Evolutionary conservation across 805 yeast genomes (phyloP), one percentile per base, ranked within the genome.

Genomic region (Allodekkera sacchari): DNA sequence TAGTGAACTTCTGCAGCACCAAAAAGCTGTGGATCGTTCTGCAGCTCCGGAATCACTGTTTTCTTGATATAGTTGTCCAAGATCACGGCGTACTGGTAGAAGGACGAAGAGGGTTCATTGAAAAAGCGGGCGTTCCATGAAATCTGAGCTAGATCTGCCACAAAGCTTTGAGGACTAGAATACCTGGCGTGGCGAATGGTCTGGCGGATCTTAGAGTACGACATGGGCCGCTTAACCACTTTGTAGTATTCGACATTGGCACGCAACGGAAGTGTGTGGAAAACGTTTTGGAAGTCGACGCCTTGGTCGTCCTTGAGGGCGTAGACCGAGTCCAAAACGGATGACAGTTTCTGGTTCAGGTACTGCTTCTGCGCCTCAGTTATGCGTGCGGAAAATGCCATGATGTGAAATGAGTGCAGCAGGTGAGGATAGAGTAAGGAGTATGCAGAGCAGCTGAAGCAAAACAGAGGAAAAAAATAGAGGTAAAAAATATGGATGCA

Each of bases 101-200:
- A 79, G 12, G 62, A 61, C 1, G 87, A 74, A 10, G 68, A 76
- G 39, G 75, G 77, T 36, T 75, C 76, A 55, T 89, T 89, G 56
- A 79, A 89, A 28, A 78, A 71, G 38, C 83, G 72, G 3, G 96
- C 96, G 50, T 89, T 89, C 87, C 94, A 84, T 1, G 84, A 71
- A 32, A 89, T 81, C 53, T 83, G 94, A 1, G 80, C 84, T 37
- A 88, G 52, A 53, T 88, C 96, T 35, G 63, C 68, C 22, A 88
- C 59, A 53, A 84, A 87, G 27, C 74, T 77, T 44, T 77, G 81
- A 1, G 83, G 73, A 28, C 63, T 63, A 5, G 59, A 52, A 58
- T 87, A 88, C 37, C 57, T 59, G 30, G 55, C 57, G 25, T 66
- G 62, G 37, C 73, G 72, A 22, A 83, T 56, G 37, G 71, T 66